These are phyloP conservation scores for Cercophora newfieldiana DNA, from an alignment of 495 filamentous ascomycete genomes.

Conservation along the genomic window DNA sequence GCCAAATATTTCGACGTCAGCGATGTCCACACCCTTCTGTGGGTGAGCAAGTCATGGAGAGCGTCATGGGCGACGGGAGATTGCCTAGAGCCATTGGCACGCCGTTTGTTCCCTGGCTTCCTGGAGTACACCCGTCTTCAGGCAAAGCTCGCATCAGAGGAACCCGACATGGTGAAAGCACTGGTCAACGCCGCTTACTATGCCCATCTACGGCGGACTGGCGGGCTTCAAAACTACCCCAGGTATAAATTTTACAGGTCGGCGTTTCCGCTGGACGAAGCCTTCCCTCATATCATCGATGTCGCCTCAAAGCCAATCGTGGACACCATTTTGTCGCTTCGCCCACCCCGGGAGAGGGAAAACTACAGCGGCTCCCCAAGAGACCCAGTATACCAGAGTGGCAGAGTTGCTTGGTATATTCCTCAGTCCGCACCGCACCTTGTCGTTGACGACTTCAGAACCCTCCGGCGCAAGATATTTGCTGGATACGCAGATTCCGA, in stretches of 20 bases:
- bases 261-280: not conserved
- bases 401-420: not conserved
- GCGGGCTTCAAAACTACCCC: not conserved
- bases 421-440: not conserved
- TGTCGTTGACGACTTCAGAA: not conserved
- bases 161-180: not conserved
- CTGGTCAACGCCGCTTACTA: not conserved
- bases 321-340: not conserved
- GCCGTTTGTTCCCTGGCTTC: slow-evolving; percentile 14
- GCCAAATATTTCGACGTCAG: slow-evolving; percentile 25
- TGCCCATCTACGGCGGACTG: not conserved
- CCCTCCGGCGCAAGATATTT: not conserved
- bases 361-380: too few relatives aligned
- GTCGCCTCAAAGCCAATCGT: not conserved
- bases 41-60: slow-evolving; percentile 39
- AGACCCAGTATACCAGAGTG: not conserved
- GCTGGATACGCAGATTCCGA: not conserved
- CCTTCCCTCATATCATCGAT: not conserved
- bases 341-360: too few relatives aligned
- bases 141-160: not conserved
- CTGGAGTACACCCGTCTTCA: not conserved
- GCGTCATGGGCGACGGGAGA: slow-evolving; percentile 22
- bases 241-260: not conserved
- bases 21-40: slow-evolving; percentile 26
- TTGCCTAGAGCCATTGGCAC: slow-evolving; percentile 27